Percentiles rank a stretch among this genome's conserved stretches.
Conservation (phyloP, 1,284 basidiomycete genomes). For the Veloboletus limbatus region DNA sequence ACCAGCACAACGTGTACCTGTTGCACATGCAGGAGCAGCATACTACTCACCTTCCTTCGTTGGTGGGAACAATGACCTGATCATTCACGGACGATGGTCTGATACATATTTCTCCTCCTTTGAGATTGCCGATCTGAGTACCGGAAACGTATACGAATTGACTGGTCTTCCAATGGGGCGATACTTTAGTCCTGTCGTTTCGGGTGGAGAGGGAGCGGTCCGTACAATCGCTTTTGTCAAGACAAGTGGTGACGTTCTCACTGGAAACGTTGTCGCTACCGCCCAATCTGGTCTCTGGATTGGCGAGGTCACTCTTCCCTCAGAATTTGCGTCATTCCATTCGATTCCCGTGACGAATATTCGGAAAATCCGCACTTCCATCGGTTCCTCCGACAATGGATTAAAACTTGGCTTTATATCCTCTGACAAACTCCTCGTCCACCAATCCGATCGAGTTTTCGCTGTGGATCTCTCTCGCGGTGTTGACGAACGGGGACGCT, state of each 20-base stretch:
- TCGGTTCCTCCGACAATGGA: constrained; percentile 36
- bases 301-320: constrained; percentile 53
- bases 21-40: constrained; percentile 43
- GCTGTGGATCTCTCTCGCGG: constrained; percentile 51
- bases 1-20: constrained; percentile 42
- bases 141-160: constrained; percentile 46
- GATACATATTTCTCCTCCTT: constrained; percentile 59
- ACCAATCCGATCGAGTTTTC: constrained; percentile 51
- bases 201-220: constrained; percentile 35
- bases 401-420: constrained; percentile 54
- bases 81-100: constrained; percentile 69
- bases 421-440: constrained; percentile 49
- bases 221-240: constrained; percentile 64
- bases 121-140: constrained; percentile 56
- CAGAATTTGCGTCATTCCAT: constrained; percentile 17
- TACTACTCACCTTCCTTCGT: constrained; percentile 73
- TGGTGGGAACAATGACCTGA: constrained; percentile 43
- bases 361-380: constrained; percentile 44
- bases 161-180: constrained; percentile 59
- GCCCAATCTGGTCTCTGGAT: constrained; percentile 61
- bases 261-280: constrained; percentile 63
- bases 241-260: constrained; percentile 53
- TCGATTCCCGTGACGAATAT: constrained; percentile 39
- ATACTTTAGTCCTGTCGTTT: constrained; percentile 59
- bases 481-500: constrained; percentile 47